These are phyloP conservation scores for Aspergillus wentii DNA, from an alignment of 495 filamentous ascomycete genomes.

Conservation along the genomic window DNA sequence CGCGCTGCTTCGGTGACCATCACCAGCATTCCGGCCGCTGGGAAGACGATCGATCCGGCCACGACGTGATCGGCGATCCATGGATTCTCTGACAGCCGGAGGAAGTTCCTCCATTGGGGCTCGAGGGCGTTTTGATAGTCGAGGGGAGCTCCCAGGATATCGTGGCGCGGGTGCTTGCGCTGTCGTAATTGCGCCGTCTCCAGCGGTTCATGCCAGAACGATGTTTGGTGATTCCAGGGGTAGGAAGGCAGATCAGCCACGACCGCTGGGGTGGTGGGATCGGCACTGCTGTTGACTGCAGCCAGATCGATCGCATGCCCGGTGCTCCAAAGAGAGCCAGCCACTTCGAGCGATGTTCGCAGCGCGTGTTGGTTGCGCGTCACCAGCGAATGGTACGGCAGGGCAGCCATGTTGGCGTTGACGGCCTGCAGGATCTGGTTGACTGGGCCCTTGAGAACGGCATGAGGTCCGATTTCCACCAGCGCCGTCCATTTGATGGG, in stretches of 20 bases:
- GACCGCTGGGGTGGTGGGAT: slow-evolving; percentile 7
- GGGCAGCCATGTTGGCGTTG: slow-evolving; percentile 2
- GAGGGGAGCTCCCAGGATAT: slow-evolving; percentile 34
- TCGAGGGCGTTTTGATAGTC: slow-evolving; percentile 19
- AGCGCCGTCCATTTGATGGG: slow-evolving; percentile 30
- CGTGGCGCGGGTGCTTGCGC: slow-evolving; percentile 25
- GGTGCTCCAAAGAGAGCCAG: slow-evolving; percentile 17
- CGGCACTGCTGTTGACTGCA: slow-evolving; percentile 19
- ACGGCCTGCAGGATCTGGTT: slow-evolving; percentile 27
- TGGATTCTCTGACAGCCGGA: slow-evolving; percentile 25
- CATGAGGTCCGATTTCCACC: slow-evolving; percentile 63
- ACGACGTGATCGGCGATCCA: slow-evolving; percentile 43
- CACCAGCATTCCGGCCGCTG: slow-evolving; percentile 45
- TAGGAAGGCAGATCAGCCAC: slow-evolving; percentile 32
- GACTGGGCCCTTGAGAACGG: slow-evolving; percentile 49
- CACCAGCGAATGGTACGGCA: slow-evolving; percentile 19
- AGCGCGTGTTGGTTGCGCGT: slow-evolving; percentile 19
- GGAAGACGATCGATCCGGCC: slow-evolving; percentile 38
- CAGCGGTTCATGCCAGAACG: slow-evolving; percentile 26
- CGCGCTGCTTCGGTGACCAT: slow-evolving; percentile 47
- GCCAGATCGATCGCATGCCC: slow-evolving; percentile 19
- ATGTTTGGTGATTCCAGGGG: slow-evolving; percentile 30
- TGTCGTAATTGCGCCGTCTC: slow-evolving; percentile 17
- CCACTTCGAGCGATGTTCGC: slow-evolving; percentile 18
- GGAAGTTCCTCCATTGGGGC: slow-evolving; percentile 28